Conservation (phyloP, 345 rosid genomes). For the Aquilaria sinensis region DNA sequence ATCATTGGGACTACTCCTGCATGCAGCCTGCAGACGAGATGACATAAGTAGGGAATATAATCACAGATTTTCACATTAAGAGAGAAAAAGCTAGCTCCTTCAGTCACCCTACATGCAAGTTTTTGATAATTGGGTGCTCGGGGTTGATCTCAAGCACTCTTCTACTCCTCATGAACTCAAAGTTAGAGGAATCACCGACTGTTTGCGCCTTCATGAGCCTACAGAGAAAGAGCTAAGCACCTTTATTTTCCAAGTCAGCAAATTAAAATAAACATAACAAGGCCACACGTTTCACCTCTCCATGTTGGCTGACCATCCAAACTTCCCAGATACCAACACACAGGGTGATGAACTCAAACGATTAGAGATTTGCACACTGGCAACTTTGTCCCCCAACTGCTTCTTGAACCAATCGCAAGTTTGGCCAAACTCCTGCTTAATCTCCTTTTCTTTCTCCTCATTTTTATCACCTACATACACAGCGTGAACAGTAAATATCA, state of each 20-base stretch:
- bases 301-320: conserved; percentile 99
- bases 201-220: conserved; percentile 97
- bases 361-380: conserved; percentile 81
- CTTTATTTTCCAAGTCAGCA: neutral
- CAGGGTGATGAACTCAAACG: conserved; percentile 95
- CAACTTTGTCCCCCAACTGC: conserved; percentile 81
- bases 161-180: conserved; percentile 95
- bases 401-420: conserved; percentile 98
- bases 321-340: conserved; percentile 89
- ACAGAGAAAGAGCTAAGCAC: conserved; percentile 3
- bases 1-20: conserved; percentile 57
- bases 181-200: conserved; percentile 65
- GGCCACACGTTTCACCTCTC: conserved; percentile 52
- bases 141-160: conserved; percentile 97
- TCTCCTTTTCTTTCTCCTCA: conserved; percentile 76
- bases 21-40: conserved; percentile 56
- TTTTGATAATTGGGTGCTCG: conserved; percentile 70
- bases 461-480: conserved; percentile 67
- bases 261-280: neutral
- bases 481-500: conserved; percentile 7
- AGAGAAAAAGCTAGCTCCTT: neutral
- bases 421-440: conserved; percentile 76
- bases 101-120: conserved; percentile 41
- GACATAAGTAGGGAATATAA: neutral
- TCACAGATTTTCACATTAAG: neutral